Base-by-base conservation (phyloP, 768 basidiomycete species). In the Trametes maxima region DNA sequence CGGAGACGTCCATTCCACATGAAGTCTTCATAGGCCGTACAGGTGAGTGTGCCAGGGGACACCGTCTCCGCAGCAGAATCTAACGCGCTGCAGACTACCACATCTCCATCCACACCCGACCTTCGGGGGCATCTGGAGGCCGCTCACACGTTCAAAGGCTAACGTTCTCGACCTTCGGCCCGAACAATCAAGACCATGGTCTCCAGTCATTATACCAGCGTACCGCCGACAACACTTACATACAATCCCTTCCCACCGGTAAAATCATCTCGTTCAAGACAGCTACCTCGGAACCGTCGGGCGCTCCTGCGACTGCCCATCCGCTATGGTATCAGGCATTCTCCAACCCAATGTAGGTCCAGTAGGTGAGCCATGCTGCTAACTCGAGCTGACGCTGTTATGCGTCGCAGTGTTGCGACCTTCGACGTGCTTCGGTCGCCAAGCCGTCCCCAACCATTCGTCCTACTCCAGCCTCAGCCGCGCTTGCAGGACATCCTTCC, bases 141-240 rank as follows among this genome's bases (percentile, higher is more conserved):
- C 73, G 70, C 17, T 70, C 81, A 6, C 83, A 81, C 21, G 77
- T 85, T 13, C 96, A 98, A 68, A 91, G 91, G 54, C 82, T 98
- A 16, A 86, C 88, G 0, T 97, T 95, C 74, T 96, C 95, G 0
- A 85, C 88, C 0, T 98, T 98, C 73, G 93, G 94, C 0, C 94
- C 96, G 5, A 95, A 95, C 72, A 94, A 90, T 69, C 87, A 89
- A 73, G 92, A 95, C 71, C 85, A 82, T 64, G 76, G 82, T 8
- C 68, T 87, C 13, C 95, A 96, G 69, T 76, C 84, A 5, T 72
- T 83, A 11, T 98, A 96, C 77, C 81, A 80, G 7, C 86, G 82
- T 39, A 89, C 92, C 1, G 85, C 86, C 40, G 94, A 97, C 72
- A 82, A 88, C 61, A 75, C 80, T 25, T 96, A 96, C 73, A 82